These are phyloP conservation scores for Apiotrichum veenhuisii DNA, from an alignment of 1,284 basidiomycete genomes.

Conservation along the genomic window DNA sequence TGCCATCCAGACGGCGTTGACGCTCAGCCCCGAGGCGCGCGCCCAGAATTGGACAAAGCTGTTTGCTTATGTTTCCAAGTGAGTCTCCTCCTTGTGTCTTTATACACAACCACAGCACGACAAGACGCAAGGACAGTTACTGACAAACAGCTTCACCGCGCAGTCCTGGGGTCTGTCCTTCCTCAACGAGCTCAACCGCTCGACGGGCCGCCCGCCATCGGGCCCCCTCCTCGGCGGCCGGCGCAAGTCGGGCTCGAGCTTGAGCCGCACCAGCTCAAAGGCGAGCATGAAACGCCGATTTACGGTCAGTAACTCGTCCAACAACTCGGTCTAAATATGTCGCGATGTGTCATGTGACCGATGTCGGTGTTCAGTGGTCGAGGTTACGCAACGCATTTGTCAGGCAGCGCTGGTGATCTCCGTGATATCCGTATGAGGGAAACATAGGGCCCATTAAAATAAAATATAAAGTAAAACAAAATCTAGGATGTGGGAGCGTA, in stretches of 20 bases:
- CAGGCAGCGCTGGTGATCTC: too few species aligned
- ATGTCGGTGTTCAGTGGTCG: too few species aligned
- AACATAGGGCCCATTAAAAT: too few species aligned
- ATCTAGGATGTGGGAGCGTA: too few species aligned
- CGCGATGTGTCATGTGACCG: too few species aligned
- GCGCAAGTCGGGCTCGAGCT: slow-evolving; percentile 18
- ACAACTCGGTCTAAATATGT: background rate
- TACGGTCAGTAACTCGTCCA: slow-evolving; percentile 13
- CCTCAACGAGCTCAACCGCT: slow-evolving; percentile 63
- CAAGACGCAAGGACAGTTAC: slow-evolving; percentile 6
- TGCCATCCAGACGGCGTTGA: slow-evolving; percentile 90
- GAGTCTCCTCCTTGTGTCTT: too few species aligned
- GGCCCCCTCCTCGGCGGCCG: slow-evolving; percentile 21
- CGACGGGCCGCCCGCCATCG: slow-evolving; percentile 26
- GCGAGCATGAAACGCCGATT: slow-evolving; percentile 20
- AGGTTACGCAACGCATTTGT: too few species aligned
- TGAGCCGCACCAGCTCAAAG: slow-evolving; percentile 22
- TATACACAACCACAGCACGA: slow-evolving; percentile 7
- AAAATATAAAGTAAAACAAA: too few species aligned
- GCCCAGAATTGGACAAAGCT: slow-evolving; percentile 91
- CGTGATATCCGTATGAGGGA: too few species aligned
- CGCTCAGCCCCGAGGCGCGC: slow-evolving; percentile 73
- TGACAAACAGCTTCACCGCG: slow-evolving; percentile 59
- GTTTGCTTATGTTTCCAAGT: slow-evolving; percentile 91
- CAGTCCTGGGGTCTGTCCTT: slow-evolving; percentile 90